Base-by-base conservation (phyloP, 2,329 filamentous ascomycete species). In the Thelonectria blattea region DNA sequence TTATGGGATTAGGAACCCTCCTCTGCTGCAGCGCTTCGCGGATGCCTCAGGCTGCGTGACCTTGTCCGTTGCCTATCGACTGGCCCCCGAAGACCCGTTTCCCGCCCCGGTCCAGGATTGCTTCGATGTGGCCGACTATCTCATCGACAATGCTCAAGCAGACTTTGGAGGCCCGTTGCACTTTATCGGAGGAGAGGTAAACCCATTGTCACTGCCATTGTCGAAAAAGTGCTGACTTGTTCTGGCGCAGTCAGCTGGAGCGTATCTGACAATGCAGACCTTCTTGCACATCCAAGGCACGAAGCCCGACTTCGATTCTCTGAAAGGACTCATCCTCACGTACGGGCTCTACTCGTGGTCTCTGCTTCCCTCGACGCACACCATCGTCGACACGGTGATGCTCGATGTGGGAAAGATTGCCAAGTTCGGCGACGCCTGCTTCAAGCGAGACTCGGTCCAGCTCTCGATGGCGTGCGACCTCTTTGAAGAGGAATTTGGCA, bases 71-170 rank as follows among this genome's bases (percentile, higher is more conserved):
- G 85, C 85, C 1, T 88, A 88, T 69, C 78, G 86, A 27, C 79
- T 86, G 17, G 85, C 85, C 0, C 86, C 86, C 0, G 85, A 88
- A 68, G 60, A 87, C 65, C 83, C 84, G 0, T 87, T 80, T 68
- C 85, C 86, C 0, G 78, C 77, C 0, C 81, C 78, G 0, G 78
- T 80, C 4, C 76, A 88, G 53, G 86, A 88, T 69, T 85, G 83
- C 72, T 80, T 81, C 65, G 85, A 88, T 67, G 83, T 79, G 4
- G 85, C 78, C 0, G 80, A 83, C 59, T 83, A 82, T 71, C 74
- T 88, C 2, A 71, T 83, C 24, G 78, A 83, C 20, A 32, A 60
- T 10, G 56, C 47, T 12, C 32, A 34, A 8, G 22, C 41, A 20
- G 18, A 43, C 4, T 60, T 59, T 42, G 52, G 52, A 20, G 56